phyloP scores from a whole-genome alignment of 148 eudicot species.

The Cornus florida region DNA sequence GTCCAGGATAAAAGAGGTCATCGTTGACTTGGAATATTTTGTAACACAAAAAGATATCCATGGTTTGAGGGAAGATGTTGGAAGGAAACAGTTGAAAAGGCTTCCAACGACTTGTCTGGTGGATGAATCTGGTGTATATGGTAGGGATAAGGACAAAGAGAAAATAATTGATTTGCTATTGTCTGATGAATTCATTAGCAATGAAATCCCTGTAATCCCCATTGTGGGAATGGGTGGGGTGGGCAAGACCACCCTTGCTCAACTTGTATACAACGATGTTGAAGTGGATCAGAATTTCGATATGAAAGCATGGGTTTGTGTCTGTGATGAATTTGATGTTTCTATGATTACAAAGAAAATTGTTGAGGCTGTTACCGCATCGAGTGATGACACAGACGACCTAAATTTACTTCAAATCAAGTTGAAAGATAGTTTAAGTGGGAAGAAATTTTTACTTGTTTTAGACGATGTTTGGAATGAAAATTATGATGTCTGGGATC shows the following conservation, averaged over 20 bases:
- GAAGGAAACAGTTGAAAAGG: background rate
- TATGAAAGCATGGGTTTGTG: slow-evolving; percentile 18
- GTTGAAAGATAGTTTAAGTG: background rate
- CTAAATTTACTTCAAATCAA: background rate
- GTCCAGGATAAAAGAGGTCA: slow-evolving; percentile 15
- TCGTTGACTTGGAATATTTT: slow-evolving; percentile 9
- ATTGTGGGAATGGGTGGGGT: slow-evolving; percentile 29
- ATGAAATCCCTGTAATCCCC: slow-evolving; percentile 15
- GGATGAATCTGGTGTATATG: slow-evolving; percentile 12
- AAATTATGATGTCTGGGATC: background rate
- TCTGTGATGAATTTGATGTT: background rate
- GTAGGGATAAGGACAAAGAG: slow-evolving; percentile 22
- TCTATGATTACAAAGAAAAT: background rate
- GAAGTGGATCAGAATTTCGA: background rate
- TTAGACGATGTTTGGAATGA: slow-evolving; percentile 28
- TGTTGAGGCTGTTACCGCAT: background rate
- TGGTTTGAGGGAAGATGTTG: background rate
- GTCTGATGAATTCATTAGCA: background rate
- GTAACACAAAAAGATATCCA: background rate
- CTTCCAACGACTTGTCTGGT: slow-evolving; percentile 12
- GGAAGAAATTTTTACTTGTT: slow-evolving; percentile 17
- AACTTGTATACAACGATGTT: slow-evolving; percentile 16
- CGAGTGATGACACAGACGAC: background rate
- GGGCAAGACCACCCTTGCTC: slow-evolving; percentile 29
- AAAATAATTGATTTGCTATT: slow-evolving; percentile 10